Evolutionary conservation across 2,329 filamentous ascomycete species (phyloP).

Genomic region (Monilinia fructigena): DNA sequence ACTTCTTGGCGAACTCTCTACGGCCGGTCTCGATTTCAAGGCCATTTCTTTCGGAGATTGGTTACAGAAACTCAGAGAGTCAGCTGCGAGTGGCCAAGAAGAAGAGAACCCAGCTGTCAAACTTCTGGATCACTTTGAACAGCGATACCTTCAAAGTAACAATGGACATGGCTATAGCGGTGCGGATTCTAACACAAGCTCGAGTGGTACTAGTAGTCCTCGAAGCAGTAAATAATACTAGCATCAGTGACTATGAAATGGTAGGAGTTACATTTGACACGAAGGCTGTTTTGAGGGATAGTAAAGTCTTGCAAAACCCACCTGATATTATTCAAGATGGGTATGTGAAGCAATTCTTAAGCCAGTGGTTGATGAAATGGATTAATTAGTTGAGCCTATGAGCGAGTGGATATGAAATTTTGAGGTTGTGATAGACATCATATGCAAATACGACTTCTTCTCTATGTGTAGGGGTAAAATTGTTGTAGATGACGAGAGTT

Average conservation of each 20-base stretch:
- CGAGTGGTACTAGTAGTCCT: constrained; percentile 14
- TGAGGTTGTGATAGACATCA: not conserved
- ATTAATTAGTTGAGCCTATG: not conserved
- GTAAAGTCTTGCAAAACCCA: constrained; percentile 17
- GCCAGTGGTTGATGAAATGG: constrained; percentile 22
- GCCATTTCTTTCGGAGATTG: constrained; percentile 47
- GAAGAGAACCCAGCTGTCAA: constrained; percentile 35
- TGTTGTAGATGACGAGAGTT: not conserved
- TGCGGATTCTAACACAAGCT: not conserved
- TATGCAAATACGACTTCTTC: not conserved
- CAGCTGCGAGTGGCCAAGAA: constrained; percentile 46
- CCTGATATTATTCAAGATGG: constrained; percentile 24
- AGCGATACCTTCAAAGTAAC: constrained; percentile 21
- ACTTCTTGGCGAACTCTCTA: constrained; percentile 50
- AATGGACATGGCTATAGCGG: constrained; percentile 16
- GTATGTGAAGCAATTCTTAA: constrained; percentile 22
- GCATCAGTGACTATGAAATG: constrained; percentile 16
- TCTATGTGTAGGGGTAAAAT: not conserved
- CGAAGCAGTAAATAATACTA: constrained; percentile 11
- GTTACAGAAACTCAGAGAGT: constrained; percentile 46
- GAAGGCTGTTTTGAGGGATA: constrained; percentile 21
- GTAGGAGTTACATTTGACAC: constrained; percentile 22
- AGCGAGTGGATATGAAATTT: not conserved
- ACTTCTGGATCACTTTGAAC: constrained; percentile 23
- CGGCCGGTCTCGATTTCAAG: constrained; percentile 47